Base-by-base conservation (phyloP, 2,329 filamentous ascomycete species). In the Penicillium sp. region DNA sequence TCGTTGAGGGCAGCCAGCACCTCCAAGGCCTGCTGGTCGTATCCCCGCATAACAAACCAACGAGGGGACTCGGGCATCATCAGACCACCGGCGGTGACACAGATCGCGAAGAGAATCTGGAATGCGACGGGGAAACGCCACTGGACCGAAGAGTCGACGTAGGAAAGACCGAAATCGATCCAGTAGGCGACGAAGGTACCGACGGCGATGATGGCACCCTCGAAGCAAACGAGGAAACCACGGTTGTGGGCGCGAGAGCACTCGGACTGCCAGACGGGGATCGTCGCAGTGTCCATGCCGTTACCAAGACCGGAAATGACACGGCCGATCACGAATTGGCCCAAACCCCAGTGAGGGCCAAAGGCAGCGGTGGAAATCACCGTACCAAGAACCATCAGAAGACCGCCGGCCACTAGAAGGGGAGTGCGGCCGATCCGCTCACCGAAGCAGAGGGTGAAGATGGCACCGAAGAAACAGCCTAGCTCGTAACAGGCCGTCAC, bases 401-500 rank as follows among this genome's bases (percentile, higher is more conserved):
- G 62, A 31, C 78, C 74, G 42, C 81, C 81, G 33, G 77, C 69
- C 57, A 81, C 78, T 47, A 78, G 75, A 0, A 78, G 72, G 18
- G 65, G 70, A 9, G 58, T 64, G 23, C 67, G 66, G 35, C 67
- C 67, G 18, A 68, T 53, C 6, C 51, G 42, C 31, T 68, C 59
- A 51, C 66, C 66, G 10, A 56, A 62, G 37, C 58, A 49, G 15
- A 66, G 57, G 7, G 58, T 60, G 44, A 68, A 63, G 31, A 69
- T 52, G 3, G 66, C 64, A 43, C 67, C 67, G 32, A 63, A 62
- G 56, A 70, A 62, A 51, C 66, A 69, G 15, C 77, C 78, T 31
- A 78, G 67, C 50, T 78, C 75, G 58, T 79, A 80, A 52, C 77
- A 78, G 12, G 76, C 70, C 1, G 74, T 76, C n/a, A 79, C 74